phyloP scores from a whole-genome alignment of 106 monocot genomes.

The Platanthera zijinensis region DNA sequence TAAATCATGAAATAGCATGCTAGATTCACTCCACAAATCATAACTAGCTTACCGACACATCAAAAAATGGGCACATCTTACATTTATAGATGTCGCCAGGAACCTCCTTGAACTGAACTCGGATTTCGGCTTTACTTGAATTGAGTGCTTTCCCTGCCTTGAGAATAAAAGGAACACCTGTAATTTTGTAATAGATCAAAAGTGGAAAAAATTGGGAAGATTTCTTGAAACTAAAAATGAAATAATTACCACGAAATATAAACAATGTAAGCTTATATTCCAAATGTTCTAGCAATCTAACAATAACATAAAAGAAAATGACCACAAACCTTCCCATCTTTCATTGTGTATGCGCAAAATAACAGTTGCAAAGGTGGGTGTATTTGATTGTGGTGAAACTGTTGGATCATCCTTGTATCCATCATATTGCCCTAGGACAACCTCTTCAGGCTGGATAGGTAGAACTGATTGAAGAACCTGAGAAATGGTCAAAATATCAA shows the following conservation, averaged over 20 bases:
- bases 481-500: background rate
- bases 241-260: background rate
- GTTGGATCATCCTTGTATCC: conserved; percentile 95
- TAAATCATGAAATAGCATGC: background rate
- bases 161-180: conserved; percentile 96
- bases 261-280: background rate
- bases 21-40: background rate
- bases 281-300: background rate
- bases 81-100: conserved; percentile 95
- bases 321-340: conserved; percentile 91
- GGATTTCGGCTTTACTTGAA: conserved; percentile 93
- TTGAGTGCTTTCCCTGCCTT: conserved; percentile 98
- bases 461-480: conserved; percentile 93
- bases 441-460: conserved; percentile 75
- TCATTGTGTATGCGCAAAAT: conserved; percentile 86
- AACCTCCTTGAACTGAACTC: conserved; percentile 97
- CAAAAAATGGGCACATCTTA: conserved; percentile 25
- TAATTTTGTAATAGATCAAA: background rate
- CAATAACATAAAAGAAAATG: background rate
- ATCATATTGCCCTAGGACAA: conserved; percentile 94
- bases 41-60: background rate
- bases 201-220: background rate
- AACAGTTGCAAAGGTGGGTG: conserved; percentile 88
- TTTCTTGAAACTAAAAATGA: background rate
- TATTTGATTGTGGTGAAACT: conserved; percentile 77